Conservation (phyloP, 2,329 filamentous ascomycete species). For the Fusarium penzigii region DNA sequence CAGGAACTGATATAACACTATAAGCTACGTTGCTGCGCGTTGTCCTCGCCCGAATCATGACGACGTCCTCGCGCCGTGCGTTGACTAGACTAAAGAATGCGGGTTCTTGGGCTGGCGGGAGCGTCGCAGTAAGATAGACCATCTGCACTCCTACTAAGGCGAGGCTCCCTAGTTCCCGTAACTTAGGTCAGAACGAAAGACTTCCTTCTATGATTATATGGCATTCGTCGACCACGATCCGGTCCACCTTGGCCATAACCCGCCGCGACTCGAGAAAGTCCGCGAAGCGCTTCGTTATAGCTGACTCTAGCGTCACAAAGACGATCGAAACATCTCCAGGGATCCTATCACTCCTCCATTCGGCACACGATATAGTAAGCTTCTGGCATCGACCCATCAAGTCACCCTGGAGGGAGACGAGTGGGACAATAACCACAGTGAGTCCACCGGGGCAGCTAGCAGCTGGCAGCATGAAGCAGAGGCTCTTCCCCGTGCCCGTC, state of each 20-base stretch:
- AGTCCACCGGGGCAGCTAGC: neutral
- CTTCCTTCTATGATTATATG: slow-evolving; percentile 2
- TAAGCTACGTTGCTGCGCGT: slow-evolving; percentile 1
- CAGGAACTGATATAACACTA: slow-evolving; percentile 1
- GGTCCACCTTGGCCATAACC: neutral
- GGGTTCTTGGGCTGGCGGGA: too few relatives aligned
- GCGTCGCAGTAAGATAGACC: neutral
- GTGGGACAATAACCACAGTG: neutral
- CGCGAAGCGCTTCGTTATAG: slow-evolving; percentile 2
- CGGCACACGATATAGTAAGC: neutral
- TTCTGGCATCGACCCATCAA: slow-evolving; percentile 2
- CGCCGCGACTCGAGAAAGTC: neutral
- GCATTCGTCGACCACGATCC: slow-evolving; percentile 1
- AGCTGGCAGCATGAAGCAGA: slow-evolving; percentile 1
- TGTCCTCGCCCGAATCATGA: slow-evolving; percentile 1
- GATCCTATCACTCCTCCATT: neutral
- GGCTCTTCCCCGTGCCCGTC: slow-evolving; percentile 3
- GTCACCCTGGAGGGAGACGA: slow-evolving; percentile 1
- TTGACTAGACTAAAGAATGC: too few relatives aligned
- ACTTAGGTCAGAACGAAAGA: neutral
- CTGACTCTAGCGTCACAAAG: slow-evolving; percentile 1
- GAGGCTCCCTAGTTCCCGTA: neutral
- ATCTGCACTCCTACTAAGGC: neutral
- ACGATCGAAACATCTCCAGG: neutral
- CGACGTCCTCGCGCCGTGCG: too few relatives aligned